Conservation (phyloP, 2,329 filamentous ascomycete species). For the Dactylellina leptospora region DNA sequence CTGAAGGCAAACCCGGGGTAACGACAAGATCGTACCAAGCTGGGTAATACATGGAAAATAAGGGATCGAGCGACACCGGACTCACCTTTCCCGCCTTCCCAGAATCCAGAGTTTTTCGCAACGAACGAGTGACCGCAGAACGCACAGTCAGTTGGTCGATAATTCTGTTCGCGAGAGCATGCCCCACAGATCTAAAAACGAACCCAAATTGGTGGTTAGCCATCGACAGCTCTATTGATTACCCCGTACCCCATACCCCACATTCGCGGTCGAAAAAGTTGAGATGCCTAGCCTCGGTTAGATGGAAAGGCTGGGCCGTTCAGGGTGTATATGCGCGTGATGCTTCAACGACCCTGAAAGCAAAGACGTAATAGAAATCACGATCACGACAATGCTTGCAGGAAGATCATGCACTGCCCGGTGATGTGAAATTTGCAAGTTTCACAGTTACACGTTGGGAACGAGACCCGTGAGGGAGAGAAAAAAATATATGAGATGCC, state of each 20-base stretch:
- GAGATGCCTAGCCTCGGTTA: conserved; percentile 47
- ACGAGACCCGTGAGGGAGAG: too few species aligned
- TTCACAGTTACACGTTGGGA: background rate
- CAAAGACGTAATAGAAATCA: conserved; percentile 34
- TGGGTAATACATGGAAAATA: background rate
- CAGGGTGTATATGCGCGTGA: conserved; percentile 36
- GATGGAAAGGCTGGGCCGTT: conserved; percentile 38
- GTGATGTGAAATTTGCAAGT: conserved; percentile 37
- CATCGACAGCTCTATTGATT: conserved; percentile 7
- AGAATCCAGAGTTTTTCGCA: conserved; percentile 77
- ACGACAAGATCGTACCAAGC: background rate
- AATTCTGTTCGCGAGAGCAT: conserved; percentile 83
- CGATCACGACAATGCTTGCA: conserved; percentile 20
- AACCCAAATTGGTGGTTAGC: conserved; percentile 21
- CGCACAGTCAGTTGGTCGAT: conserved; percentile 76
- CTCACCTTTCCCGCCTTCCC: conserved; percentile 77
- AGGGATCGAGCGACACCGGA: conserved; percentile 3
- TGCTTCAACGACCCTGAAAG: conserved; percentile 25
- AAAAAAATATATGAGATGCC: conserved; percentile 10
- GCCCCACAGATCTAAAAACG: conserved; percentile 64
- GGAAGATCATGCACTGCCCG: conserved; percentile 3
- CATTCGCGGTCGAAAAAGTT: conserved; percentile 44
- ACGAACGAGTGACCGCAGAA: conserved; percentile 77
- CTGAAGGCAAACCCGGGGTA: conserved; percentile 15
- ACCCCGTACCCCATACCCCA: conserved; percentile 52